Percentiles rank a stretch among this genome's conserved stretches.
Evolutionary conservation across 2,329 filamentous ascomycete genomes (phyloP).

Genomic region (Alternaria brassicae): DNA sequence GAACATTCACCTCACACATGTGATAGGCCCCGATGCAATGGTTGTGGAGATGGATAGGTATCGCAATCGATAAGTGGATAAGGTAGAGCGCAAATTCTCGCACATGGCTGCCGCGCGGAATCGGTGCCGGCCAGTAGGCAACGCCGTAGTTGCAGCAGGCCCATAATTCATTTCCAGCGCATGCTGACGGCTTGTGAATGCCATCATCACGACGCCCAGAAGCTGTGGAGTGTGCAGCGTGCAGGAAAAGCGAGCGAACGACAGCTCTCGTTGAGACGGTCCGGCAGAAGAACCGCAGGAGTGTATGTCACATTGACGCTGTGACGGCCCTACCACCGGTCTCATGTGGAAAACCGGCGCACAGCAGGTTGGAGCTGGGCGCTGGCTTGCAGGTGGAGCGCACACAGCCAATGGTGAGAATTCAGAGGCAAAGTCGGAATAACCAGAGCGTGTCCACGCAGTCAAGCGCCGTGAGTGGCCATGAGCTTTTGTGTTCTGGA

Average conservation of each 20-base stretch:
- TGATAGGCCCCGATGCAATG: slow-evolving; percentile 25
- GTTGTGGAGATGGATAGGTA: slow-evolving; percentile 39
- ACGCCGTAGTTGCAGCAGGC: slow-evolving; percentile 22
- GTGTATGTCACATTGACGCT: slow-evolving; percentile 31
- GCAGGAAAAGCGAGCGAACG: slow-evolving; percentile 23
- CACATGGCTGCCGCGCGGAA: slow-evolving; percentile 35
- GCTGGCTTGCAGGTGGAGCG: slow-evolving; percentile 29
- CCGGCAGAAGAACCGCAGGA: slow-evolving; percentile 13
- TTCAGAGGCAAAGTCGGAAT: slow-evolving; percentile 23
- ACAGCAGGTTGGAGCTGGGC: slow-evolving; percentile 32
- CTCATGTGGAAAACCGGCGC: slow-evolving; percentile 28
- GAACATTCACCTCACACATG: slow-evolving; percentile 10
- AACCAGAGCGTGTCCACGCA: slow-evolving; percentile 16
- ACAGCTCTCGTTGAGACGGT: slow-evolving; percentile 22
- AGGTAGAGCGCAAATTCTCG: slow-evolving; percentile 33
- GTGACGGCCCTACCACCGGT: slow-evolving; percentile 23
- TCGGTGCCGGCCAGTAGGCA: slow-evolving; percentile 27
- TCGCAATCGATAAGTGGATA: slow-evolving; percentile 49
- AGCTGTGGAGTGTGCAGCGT: slow-evolving; percentile 26
- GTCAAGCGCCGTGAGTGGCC: slow-evolving; percentile 13
- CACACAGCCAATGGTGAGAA: slow-evolving; percentile 23
- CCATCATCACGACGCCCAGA: slow-evolving; percentile 30
- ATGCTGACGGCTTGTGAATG: slow-evolving; percentile 33
- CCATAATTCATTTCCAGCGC: slow-evolving; percentile 46
- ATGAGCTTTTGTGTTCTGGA: slow-evolving; percentile 5